These are phyloP conservation scores for Schizothecium vesticola DNA, from an alignment of 495 filamentous ascomycete genomes.

Conservation along the genomic window DNA sequence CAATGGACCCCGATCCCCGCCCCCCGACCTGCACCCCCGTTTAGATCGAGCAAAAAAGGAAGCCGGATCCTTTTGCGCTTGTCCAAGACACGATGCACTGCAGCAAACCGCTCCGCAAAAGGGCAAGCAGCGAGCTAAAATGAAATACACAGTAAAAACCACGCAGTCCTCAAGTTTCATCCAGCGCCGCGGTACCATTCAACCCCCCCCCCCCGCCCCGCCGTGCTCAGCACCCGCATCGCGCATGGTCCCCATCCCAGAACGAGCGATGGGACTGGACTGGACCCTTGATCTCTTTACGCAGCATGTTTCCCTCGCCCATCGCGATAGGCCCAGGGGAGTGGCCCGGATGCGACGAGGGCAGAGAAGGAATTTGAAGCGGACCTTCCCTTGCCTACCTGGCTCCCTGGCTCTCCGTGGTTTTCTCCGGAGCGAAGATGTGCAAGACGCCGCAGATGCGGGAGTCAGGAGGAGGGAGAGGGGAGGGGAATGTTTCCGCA, in stretches of 20 bases:
- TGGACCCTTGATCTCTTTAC: neutral
- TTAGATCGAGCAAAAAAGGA: neutral
- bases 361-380: neutral
- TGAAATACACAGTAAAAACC: neutral
- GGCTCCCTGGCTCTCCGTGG: too few species aligned
- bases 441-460: too few species aligned
- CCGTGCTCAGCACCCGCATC: neutral
- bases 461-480: neutral
- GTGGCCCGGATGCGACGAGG: neutral
- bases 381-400: neutral
- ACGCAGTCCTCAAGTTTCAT: neutral
- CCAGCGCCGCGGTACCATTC: neutral
- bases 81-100: neutral
- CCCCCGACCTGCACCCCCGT: neutral
- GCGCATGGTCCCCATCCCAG: neutral
- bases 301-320: too few species aligned
- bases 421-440: too few species aligned
- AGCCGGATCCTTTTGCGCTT: neutral
- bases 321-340: neutral
- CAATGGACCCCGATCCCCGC: neutral
- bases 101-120: neutral
- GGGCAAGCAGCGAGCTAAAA: neutral
- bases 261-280: neutral
- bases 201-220: neutral
- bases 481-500: neutral